Percentiles rank a stretch among this genome's conserved stretches.
Evolutionary conservation across 805 yeast species (phyloP).

Genomic region (Priceomyces fermenticarens): DNA sequence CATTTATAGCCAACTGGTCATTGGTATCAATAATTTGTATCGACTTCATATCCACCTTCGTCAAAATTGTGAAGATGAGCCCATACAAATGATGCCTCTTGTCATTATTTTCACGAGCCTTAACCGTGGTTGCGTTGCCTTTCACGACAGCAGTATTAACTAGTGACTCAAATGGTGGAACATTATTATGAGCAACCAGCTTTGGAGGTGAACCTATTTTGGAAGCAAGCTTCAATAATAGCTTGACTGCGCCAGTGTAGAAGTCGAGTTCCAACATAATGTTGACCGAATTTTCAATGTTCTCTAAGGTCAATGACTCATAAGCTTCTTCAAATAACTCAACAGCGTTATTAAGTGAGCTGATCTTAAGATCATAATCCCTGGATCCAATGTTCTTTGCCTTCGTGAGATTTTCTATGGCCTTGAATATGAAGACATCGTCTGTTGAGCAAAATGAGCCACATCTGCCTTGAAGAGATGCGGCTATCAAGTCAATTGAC

Average conservation of each 20-base stretch:
- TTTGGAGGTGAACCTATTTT: constrained; percentile 41
- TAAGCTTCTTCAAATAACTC: constrained; percentile 75
- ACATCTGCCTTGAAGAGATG: constrained; percentile 85
- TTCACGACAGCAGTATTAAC: not conserved
- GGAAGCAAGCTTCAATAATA: constrained; percentile 72
- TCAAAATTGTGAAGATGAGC: constrained; percentile 70
- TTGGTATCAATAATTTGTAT: constrained; percentile 38
- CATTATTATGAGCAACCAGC: constrained; percentile 1
- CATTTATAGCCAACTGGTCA: constrained; percentile 43
- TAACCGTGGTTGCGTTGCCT: constrained; percentile 8
- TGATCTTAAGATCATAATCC: constrained; percentile 66
- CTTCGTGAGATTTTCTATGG: constrained; percentile 83
- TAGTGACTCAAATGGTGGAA: not conserved
- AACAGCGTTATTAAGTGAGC: constrained; percentile 71
- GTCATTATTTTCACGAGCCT: constrained; percentile 13
- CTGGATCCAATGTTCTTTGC: constrained; percentile 73
- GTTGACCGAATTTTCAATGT: constrained; percentile 73
- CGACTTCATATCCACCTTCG: constrained; percentile 66
- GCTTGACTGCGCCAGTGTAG: constrained; percentile 82
- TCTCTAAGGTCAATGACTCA: constrained; percentile 72
- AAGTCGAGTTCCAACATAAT: constrained; percentile 76
- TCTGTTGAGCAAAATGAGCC: constrained; percentile 92
- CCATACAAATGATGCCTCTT: constrained; percentile 54
- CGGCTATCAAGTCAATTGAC: constrained; percentile 85
- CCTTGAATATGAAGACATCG: constrained; percentile 91